A percentile compares a stretch with the other conserved stretches of the same genome.
Conservation (phyloP, 495 filamentous ascomycete species). For the Polyplosphaeria fusca region DNA sequence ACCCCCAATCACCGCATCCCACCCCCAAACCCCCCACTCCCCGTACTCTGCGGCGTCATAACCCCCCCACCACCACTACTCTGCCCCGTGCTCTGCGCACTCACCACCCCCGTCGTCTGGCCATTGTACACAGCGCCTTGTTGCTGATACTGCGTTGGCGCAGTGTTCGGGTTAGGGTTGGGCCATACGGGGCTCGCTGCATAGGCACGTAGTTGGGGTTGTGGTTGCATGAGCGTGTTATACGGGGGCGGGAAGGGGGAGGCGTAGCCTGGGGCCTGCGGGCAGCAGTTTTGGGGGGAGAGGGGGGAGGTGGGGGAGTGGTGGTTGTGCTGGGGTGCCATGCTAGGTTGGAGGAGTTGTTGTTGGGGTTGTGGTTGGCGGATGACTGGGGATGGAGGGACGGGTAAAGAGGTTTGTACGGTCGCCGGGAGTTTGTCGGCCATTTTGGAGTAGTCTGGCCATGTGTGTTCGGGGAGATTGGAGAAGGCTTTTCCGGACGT, state of each 20-base stretch:
- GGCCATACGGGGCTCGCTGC: too few relatives aligned
- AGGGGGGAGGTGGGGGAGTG: neutral
- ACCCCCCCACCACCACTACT: too few relatives aligned
- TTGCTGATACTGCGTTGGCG: neutral
- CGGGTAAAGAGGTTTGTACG: slow-evolving; percentile 9
- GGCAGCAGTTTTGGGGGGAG: slow-evolving; percentile 19
- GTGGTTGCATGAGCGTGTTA: neutral
- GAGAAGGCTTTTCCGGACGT: slow-evolving; percentile 28
- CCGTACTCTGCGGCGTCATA: too few relatives aligned
- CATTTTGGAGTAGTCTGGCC: slow-evolving; percentile 32
- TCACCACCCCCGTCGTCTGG: neutral
- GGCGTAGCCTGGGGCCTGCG: neutral
- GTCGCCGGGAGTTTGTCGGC: slow-evolving; percentile 5
- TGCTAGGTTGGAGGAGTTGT: neutral
- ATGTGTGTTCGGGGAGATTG: slow-evolving; percentile 31
- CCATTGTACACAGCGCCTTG: neutral
- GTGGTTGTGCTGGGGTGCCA: neutral
- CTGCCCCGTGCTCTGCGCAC: neutral
- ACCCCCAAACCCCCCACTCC: too few relatives aligned
- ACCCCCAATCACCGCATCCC: too few relatives aligned
- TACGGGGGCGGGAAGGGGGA: neutral
- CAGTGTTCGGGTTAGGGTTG: neutral
- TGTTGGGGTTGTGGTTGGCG: slow-evolving; percentile 11
- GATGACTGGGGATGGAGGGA: slow-evolving; percentile 6
- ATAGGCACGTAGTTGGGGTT: too few relatives aligned